Base-by-base conservation (phyloP, 106 monocot species). In the Dioscorea zingiberensis region DNA sequence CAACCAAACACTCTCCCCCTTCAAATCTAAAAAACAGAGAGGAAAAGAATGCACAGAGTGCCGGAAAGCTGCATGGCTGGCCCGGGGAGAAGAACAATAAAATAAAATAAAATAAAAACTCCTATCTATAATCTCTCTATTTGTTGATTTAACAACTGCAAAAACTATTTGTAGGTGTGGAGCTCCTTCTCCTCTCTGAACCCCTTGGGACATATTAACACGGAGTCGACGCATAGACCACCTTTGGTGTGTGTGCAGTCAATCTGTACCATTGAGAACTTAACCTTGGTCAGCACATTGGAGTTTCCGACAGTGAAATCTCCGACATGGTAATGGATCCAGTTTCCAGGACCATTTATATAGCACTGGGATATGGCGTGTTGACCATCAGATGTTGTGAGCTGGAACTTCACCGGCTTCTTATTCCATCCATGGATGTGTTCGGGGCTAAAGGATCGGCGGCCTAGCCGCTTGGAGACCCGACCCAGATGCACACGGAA, bases 241-340 rank as follows among this genome's bases (percentile, higher is more conserved):
- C 69, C 69, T 47, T 69, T 69, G 1, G 69, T 69, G n/a, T 69
- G 69, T 1, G 69, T 69, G 69, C 69, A 69, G 25, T 69, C 69
- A 5, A 69, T 69, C 59, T 69, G 69, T 25, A 59, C 25, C 58
- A 58, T 58, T 6, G 69, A 69, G 69, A 69, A 69, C 69, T 69
- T 69, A 44, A 69, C 57, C 24, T 22, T 58, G 10, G 21, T 46
- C 10, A 30, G 55, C 18, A 17, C 58, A 7, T 32, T 3, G 15
- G 58, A 25, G 46, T 58, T 47, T 16, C 24, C 24, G 1, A 69
- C 58, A 46, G 47, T 45, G 28, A 69, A 69, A 58, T 69, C 58
- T 16, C 69, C 69, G 13, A 69, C 69, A 47, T 69, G 69, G 47
- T 69, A 57, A 26, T 69, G 69, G 3, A 69, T 59, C 69, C 69